A percentile compares a stretch with the other conserved stretches of the same genome.
Evolutionary conservation across 305 asterid genomes (phyloP).

Genomic region (Fraxinus ornus): DNA sequence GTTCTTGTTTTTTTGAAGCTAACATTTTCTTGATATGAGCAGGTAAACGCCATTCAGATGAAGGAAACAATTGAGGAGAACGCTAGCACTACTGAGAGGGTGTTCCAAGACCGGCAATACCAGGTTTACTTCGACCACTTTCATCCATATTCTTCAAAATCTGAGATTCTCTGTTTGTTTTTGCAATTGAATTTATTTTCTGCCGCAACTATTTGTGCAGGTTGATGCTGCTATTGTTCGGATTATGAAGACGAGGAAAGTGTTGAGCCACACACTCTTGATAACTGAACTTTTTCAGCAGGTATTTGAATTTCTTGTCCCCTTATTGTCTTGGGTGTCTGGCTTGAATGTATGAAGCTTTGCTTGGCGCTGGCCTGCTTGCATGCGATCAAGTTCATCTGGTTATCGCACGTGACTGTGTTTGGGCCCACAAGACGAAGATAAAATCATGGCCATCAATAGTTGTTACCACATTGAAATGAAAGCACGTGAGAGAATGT

Average conservation of each 20-base stretch:
- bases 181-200: slow-evolving; percentile 14
- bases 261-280: slow-evolving; percentile 88
- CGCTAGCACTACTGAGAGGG: slow-evolving; percentile 93
- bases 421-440: not conserved
- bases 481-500: not conserved
- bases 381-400: not conserved
- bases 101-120: slow-evolving; percentile 96
- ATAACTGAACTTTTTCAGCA: slow-evolving; percentile 98
- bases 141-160: not conserved
- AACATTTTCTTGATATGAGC: not conserved
- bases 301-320: slow-evolving; percentile 37
- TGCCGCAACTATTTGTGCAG: slow-evolving; percentile 37
- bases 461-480: not conserved
- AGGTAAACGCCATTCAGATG: slow-evolving; percentile 76
- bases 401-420: not conserved
- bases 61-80: slow-evolving; percentile 98
- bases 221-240: slow-evolving; percentile 99
- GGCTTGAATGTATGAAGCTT: not conserved
- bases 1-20: slow-evolving; percentile 12
- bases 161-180: slow-evolving; percentile 14
- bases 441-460: not conserved
- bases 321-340: not conserved
- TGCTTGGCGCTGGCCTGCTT: not conserved
- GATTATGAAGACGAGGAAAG: slow-evolving; percentile 97
- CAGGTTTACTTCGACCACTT: slow-evolving; percentile 52